Conservation (phyloP, 208 protist species). For the Trypanosoma conorhini region DNA sequence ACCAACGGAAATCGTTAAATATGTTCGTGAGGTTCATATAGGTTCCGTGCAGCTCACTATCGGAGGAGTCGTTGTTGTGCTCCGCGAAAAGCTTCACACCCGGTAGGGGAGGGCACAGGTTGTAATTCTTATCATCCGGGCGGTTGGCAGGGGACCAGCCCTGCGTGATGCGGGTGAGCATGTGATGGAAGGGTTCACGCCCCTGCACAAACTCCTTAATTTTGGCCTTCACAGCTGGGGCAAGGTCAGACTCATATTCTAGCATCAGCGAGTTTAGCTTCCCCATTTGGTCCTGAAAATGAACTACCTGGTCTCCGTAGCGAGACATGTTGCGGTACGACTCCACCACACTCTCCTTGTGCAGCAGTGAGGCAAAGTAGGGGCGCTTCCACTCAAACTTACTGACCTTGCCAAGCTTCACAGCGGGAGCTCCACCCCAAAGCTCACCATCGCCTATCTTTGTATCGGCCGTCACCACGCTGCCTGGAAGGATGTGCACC, state of each 20-base stretch:
- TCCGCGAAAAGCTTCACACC: slow-evolving; percentile 80
- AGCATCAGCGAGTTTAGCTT: slow-evolving; percentile 84
- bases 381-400: slow-evolving; percentile 90
- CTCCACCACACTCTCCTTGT: slow-evolving; percentile 71
- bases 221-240: slow-evolving; percentile 62
- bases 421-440: slow-evolving; percentile 85
- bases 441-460: slow-evolving; percentile 85
- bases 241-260: slow-evolving; percentile 71
- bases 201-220: slow-evolving; percentile 84
- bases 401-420: slow-evolving; percentile 80
- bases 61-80: slow-evolving; percentile 84
- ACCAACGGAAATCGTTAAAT: slow-evolving; percentile 90
- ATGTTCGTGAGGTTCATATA: slow-evolving; percentile 87
- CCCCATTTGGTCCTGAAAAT: slow-evolving; percentile 77
- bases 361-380: slow-evolving; percentile 77
- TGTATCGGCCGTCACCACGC: slow-evolving; percentile 79
- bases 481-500: slow-evolving; percentile 89
- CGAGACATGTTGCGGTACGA: slow-evolving; percentile 87
- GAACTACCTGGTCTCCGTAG: slow-evolving; percentile 86
- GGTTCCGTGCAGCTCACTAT: slow-evolving; percentile 76
- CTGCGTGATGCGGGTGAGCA: slow-evolving; percentile 80
- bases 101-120: slow-evolving; percentile 58
- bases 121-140: slow-evolving; percentile 83
- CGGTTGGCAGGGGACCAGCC: slow-evolving; percentile 80
- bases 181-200: slow-evolving; percentile 88